phyloP scores from a whole-genome alignment of 768 basidiomycete genomes.

The Lactarius hatsudake region DNA sequence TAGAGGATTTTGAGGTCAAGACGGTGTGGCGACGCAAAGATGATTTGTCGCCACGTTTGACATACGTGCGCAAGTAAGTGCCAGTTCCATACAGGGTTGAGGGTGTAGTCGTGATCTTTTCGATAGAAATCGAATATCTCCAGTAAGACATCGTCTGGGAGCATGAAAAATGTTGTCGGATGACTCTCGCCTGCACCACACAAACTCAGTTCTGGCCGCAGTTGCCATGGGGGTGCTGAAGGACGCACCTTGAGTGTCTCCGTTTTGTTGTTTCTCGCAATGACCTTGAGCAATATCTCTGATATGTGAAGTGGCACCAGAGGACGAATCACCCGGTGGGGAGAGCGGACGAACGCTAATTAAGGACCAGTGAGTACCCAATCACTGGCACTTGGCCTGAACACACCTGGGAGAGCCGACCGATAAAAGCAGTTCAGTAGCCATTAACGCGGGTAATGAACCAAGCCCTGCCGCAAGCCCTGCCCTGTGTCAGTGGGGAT shows the following conservation, averaged over 20 bases:
- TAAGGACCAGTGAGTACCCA: too few relatives aligned
- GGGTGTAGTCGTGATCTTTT: background rate
- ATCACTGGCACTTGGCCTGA: too few relatives aligned
- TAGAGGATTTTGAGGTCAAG: background rate
- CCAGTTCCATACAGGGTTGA: background rate
- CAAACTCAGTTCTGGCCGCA: background rate
- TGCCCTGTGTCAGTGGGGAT: too few relatives aligned
- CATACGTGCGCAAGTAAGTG: background rate
- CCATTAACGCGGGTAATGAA: too few relatives aligned
- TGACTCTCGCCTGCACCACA: background rate
- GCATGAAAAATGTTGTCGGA: background rate
- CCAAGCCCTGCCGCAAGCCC: too few relatives aligned
- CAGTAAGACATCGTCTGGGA: background rate
- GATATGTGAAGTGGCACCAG: background rate
- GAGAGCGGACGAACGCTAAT: background rate
- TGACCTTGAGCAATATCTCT: background rate
- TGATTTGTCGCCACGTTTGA: background rate
- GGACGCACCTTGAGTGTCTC: background rate
- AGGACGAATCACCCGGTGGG: background rate
- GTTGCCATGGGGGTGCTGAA: background rate
- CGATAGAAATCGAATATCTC: background rate
- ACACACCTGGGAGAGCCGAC: too few relatives aligned
- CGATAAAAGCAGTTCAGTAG: too few relatives aligned
- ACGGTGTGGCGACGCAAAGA: background rate
- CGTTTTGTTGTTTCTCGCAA: background rate